Percentiles rank a stretch among this genome's conserved stretches.
These are phyloP conservation scores for Fusarium begoniae DNA, from an alignment of 2,329 filamentous ascomycete species.

Conservation along the genomic window DNA sequence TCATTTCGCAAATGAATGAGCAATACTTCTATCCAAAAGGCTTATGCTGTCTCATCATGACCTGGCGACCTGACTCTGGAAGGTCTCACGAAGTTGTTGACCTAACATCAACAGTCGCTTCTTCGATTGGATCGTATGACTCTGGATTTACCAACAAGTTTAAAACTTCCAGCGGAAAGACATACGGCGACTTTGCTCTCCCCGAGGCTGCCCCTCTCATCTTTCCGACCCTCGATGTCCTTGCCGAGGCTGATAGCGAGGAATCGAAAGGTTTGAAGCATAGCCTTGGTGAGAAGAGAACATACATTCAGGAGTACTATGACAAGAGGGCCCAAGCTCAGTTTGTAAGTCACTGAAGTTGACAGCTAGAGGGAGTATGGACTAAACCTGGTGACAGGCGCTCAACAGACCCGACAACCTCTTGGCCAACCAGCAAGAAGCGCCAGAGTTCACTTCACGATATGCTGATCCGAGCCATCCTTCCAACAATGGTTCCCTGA, in stretches of 20 bases:
- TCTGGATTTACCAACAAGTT: constrained; percentile 1
- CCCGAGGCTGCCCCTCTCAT: constrained; percentile 57
- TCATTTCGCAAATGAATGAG: constrained; percentile 3
- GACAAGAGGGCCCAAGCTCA: constrained; percentile 7
- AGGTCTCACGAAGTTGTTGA: constrained; percentile 28
- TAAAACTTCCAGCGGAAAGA: constrained; percentile 13
- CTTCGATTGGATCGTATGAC: not conserved
- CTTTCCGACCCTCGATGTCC: constrained; percentile 7
- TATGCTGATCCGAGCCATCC: constrained; percentile 11
- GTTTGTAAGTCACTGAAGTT: not conserved
- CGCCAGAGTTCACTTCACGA: constrained; percentile 2
- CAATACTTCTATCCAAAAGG: constrained; percentile 66
- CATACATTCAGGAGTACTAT: constrained; percentile 2
- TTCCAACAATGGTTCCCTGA: not conserved
- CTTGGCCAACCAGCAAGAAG: constrained; percentile 5
- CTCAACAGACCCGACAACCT: not conserved
- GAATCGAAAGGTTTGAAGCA: constrained; percentile 7
- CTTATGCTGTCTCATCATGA: constrained; percentile 60
- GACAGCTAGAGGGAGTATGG: fast-evolving
- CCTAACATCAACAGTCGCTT: constrained; percentile 22
- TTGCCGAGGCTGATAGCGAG: constrained; percentile 1
- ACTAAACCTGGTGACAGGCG: not conserved
- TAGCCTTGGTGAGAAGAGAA: not conserved
- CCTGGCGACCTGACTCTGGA: constrained; percentile 56
- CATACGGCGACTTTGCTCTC: constrained; percentile 47